Evolutionary conservation across 441 rosid species (phyloP).

Genomic region (Jatropha podagrica): DNA sequence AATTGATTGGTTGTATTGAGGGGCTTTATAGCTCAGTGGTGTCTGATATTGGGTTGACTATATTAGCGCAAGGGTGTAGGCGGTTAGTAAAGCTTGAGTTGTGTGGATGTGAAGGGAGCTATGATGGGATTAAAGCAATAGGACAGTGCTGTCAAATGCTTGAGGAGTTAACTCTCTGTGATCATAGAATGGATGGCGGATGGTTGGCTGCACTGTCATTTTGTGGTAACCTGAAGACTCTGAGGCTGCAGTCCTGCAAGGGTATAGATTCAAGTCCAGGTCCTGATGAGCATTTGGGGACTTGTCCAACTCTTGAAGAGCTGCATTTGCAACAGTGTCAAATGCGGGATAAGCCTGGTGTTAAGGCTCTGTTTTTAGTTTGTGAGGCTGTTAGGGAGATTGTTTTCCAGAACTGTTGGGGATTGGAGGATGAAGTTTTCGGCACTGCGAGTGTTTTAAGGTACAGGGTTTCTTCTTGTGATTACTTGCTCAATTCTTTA

Average conservation of each 20-base stretch:
- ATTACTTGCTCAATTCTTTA: background rate
- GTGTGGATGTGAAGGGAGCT: slow-evolving; percentile 80
- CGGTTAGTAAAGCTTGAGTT: slow-evolving; percentile 75
- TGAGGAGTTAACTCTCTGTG: slow-evolving; percentile 65
- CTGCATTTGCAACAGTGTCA: slow-evolving; percentile 68
- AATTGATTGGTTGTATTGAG: slow-evolving; percentile 48
- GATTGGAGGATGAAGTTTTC: slow-evolving; percentile 68
- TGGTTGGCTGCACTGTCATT: slow-evolving; percentile 74
- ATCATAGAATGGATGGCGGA: slow-evolving; percentile 79
- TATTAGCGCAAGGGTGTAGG: slow-evolving; percentile 75
- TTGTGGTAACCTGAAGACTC: slow-evolving; percentile 70
- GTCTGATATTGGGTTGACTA: slow-evolving; percentile 72
- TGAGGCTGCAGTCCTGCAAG: slow-evolving; percentile 63
- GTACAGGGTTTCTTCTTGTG: slow-evolving; percentile 32
- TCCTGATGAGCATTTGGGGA: slow-evolving; percentile 54
- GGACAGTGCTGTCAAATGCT: slow-evolving; percentile 91
- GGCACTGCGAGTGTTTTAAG: slow-evolving; percentile 57
- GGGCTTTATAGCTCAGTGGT: slow-evolving; percentile 50
- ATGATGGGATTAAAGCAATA: slow-evolving; percentile 77
- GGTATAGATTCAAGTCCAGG: slow-evolving; percentile 58
- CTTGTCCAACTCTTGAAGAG: slow-evolving; percentile 63
- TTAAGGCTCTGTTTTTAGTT: slow-evolving; percentile 57
- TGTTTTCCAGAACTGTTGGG: slow-evolving; percentile 72
- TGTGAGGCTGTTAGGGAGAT: slow-evolving; percentile 62
- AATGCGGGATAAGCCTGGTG: slow-evolving; percentile 51